Conservation (phyloP, 208 protist species). For the Leishmania aethiopica region DNA sequence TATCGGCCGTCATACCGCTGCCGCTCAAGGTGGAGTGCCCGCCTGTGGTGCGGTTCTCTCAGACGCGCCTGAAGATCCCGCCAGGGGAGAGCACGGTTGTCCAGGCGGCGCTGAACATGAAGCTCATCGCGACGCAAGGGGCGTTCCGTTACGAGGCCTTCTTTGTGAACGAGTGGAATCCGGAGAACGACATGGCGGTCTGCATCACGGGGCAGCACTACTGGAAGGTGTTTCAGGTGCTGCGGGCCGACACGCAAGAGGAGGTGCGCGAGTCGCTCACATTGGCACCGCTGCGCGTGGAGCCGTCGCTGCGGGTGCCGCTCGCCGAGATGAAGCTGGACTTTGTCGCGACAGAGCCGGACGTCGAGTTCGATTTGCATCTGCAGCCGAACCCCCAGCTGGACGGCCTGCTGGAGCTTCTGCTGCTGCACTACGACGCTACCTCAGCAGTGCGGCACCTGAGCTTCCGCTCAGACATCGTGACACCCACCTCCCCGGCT, state of each 20-base stretch:
- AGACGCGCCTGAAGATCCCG: slow-evolving; percentile 59
- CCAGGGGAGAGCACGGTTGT: slow-evolving; percentile 55
- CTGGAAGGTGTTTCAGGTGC: slow-evolving; percentile 81
- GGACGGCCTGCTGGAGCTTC: slow-evolving; percentile 72
- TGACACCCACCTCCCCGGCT: neutral
- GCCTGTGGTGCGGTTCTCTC: slow-evolving; percentile 68
- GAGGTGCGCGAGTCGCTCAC: slow-evolving; percentile 59
- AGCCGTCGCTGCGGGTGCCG: slow-evolving; percentile 40
- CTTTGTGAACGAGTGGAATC: slow-evolving; percentile 87
- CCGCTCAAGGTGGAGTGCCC: slow-evolving; percentile 76
- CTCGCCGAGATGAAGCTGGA: slow-evolving; percentile 71
- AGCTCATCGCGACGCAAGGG: slow-evolving; percentile 72
- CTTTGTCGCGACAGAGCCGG: slow-evolving; percentile 65
- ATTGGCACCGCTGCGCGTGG: slow-evolving; percentile 58
- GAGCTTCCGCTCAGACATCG: slow-evolving; percentile 49
- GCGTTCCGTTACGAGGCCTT: slow-evolving; percentile 77
- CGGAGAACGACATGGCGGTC: slow-evolving; percentile 88
- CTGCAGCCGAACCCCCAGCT: slow-evolving; percentile 66
- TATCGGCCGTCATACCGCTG: slow-evolving; percentile 72
- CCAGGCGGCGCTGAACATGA: slow-evolving; percentile 60
- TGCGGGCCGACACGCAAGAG: slow-evolving; percentile 44
- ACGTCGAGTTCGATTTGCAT: slow-evolving; percentile 49
- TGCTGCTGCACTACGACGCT: slow-evolving; percentile 79
- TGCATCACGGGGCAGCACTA: slow-evolving; percentile 82
- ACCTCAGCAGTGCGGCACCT: slow-evolving; percentile 49